Conservation (phyloP, 1,284 basidiomycete genomes). For the Wallemia hederae region DNA sequence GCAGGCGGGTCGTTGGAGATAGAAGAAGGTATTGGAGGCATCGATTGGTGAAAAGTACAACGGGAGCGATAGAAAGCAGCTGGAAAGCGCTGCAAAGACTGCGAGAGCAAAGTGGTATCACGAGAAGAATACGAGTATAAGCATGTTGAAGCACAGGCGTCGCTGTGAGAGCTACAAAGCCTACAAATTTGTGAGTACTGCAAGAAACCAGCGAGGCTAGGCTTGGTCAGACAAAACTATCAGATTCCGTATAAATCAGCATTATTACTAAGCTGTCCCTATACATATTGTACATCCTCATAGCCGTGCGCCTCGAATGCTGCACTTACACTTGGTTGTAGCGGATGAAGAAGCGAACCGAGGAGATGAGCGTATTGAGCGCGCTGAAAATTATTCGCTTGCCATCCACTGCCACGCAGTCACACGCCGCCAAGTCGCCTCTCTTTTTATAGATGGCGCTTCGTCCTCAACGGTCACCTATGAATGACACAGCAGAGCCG, state of each 20-base stretch:
- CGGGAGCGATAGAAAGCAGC: too few species aligned
- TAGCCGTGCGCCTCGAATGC: neutral
- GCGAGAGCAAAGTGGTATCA: too few species aligned
- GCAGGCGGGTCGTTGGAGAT: neutral
- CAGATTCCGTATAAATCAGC: neutral
- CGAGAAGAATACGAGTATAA: too few species aligned
- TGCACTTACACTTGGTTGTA: neutral
- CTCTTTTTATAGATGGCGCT: too few species aligned
- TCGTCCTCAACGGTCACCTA: too few species aligned
- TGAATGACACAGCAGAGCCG: neutral
- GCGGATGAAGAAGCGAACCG: neutral
- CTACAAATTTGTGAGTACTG: neutral
- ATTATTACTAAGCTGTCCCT: neutral
- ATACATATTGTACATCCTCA: neutral
- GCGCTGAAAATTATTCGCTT: neutral
- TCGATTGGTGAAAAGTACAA: too few species aligned
- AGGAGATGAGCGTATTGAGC: neutral
- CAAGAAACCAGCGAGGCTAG: neutral
- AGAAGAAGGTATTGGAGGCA: neutral
- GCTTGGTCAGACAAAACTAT: neutral
- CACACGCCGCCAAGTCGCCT: neutral
- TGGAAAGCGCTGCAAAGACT: too few species aligned
- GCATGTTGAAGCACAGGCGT: too few species aligned
- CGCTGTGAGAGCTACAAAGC: neutral
- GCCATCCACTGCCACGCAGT: too few species aligned